phyloP scores from a whole-genome alignment of 2,329 filamentous ascomycete species.

The Taxawa tesnikishii region DNA sequence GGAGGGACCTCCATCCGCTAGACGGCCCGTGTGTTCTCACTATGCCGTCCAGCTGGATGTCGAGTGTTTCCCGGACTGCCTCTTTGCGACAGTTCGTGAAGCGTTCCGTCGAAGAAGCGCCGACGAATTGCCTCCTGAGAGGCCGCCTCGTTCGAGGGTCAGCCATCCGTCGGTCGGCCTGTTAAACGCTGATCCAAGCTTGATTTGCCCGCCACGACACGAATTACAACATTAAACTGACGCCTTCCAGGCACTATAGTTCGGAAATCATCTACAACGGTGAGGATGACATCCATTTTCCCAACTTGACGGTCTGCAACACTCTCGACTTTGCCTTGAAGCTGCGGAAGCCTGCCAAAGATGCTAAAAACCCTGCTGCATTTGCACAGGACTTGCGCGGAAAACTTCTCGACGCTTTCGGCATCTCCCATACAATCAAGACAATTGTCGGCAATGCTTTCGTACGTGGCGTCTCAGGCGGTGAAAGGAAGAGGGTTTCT shows the following conservation, averaged over 20 bases:
- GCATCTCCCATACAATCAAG: constrained; percentile 47
- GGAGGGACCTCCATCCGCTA: too few relatives aligned
- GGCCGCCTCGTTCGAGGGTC: too few relatives aligned
- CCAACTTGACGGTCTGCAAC: constrained; percentile 44
- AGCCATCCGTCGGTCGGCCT: too few relatives aligned
- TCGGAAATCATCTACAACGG: constrained; percentile 41
- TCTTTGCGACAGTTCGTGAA: too few relatives aligned
- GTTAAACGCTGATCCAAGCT: too few relatives aligned
- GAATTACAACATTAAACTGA: too few relatives aligned
- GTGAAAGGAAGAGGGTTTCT: constrained; percentile 46
- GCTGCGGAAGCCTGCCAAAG: constrained; percentile 45
- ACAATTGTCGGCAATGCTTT: constrained; percentile 48
- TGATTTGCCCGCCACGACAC: too few relatives aligned
- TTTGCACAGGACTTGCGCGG: constrained; percentile 51
- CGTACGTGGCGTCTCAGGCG: constrained; percentile 49
- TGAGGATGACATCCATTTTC: constrained; percentile 41
- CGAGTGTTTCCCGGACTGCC: too few relatives aligned
- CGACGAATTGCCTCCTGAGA: too few relatives aligned
- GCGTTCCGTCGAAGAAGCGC: too few relatives aligned
- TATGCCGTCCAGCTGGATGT: too few relatives aligned
- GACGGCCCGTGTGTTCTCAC: too few relatives aligned
- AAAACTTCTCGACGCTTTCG: constrained; percentile 59
- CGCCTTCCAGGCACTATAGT: constrained; percentile 56
- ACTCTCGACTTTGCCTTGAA: constrained; percentile 45
- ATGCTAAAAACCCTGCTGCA: constrained; percentile 39